Percentiles rank a stretch among this genome's conserved stretches.
These are phyloP conservation scores for Cladosporium sp. DNA, from an alignment of 2,329 filamentous ascomycete genomes.

Conservation along the genomic window DNA sequence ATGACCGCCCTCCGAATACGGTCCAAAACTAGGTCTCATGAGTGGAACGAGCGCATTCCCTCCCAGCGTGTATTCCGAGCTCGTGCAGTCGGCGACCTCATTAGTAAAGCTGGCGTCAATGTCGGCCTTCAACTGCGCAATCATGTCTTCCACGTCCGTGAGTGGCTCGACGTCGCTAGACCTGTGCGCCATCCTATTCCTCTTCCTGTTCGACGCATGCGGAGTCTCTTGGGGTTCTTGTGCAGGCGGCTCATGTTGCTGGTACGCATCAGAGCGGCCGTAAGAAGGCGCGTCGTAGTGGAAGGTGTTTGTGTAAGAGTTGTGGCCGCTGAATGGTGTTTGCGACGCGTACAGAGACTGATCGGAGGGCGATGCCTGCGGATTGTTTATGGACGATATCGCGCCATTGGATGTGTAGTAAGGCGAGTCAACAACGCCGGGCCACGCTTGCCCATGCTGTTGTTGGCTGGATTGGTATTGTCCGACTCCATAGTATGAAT, in stretches of 20 bases:
- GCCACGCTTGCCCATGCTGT: not conserved
- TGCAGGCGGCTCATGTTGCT: no score
- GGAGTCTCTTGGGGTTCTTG: no score
- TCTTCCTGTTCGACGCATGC: no score
- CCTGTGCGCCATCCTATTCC: no score
- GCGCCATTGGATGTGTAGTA: slow-evolving; percentile 1
- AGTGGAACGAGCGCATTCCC: slow-evolving; percentile 20
- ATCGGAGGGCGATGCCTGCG: not conserved
- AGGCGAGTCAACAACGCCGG: not conserved
- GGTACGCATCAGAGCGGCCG: no score
- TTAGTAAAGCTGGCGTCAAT: not conserved
- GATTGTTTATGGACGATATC: not conserved
- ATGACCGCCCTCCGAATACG: slow-evolving; percentile 23
- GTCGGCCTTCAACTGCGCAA: not conserved
- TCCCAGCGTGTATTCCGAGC: slow-evolving; percentile 20
- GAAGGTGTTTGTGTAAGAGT: not conserved
- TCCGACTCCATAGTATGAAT: not conserved
- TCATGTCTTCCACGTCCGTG: not conserved
- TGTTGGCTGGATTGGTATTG: not conserved
- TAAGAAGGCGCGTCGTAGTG: not conserved
- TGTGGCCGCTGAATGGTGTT: not conserved
- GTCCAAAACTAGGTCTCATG: slow-evolving; percentile 23
- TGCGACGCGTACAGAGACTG: not conserved
- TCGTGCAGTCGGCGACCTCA: slow-evolving; percentile 18
- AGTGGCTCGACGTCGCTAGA: not conserved